Percentiles rank a stretch among this genome's conserved stretches.
Conservation (phyloP, 2,329 filamentous ascomycete species). For the Ascocoryne sarcoides region DNA sequence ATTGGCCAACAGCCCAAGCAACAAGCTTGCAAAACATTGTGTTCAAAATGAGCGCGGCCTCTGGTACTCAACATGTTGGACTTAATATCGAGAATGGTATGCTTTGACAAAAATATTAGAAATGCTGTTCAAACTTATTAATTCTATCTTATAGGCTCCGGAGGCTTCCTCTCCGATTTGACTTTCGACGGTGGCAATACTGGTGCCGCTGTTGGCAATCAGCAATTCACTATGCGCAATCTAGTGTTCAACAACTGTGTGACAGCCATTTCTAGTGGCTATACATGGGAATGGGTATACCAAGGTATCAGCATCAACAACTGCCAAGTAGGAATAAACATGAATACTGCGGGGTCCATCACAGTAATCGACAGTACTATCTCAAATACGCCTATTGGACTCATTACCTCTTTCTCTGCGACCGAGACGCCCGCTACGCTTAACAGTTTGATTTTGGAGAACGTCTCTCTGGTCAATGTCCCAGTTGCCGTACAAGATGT, state of each 20-base stretch:
- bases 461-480: conserved; percentile 68
- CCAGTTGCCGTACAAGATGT: conserved; percentile 58
- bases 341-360: conserved; percentile 45
- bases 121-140: not conserved
- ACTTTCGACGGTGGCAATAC: conserved; percentile 51
- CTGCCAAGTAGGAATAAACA: conserved; percentile 40
- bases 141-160: conserved; percentile 35
- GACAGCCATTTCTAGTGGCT: conserved; percentile 47
- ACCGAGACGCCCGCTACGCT: conserved; percentile 50
- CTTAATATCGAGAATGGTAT: conserved; percentile 48
- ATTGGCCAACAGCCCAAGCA: conserved; percentile 47
- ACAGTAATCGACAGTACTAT: conserved; percentile 49
- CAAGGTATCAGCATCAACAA: conserved; percentile 42
- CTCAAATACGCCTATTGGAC: conserved; percentile 38
- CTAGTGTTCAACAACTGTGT: conserved; percentile 34
- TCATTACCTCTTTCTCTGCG: conserved; percentile 41
- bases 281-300: conserved; percentile 51
- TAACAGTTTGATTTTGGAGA: conserved; percentile 74
- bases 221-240: conserved; percentile 54
- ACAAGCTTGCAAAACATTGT: conserved; percentile 54
- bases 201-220: conserved; percentile 52
- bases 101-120: conserved; percentile 23
- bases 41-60: conserved; percentile 44
- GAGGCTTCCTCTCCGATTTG: conserved; percentile 50
- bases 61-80: conserved; percentile 43